phyloP scores from a whole-genome alignment of 1,139 yeast species.

The Torulaspora pretoriensis region DNA sequence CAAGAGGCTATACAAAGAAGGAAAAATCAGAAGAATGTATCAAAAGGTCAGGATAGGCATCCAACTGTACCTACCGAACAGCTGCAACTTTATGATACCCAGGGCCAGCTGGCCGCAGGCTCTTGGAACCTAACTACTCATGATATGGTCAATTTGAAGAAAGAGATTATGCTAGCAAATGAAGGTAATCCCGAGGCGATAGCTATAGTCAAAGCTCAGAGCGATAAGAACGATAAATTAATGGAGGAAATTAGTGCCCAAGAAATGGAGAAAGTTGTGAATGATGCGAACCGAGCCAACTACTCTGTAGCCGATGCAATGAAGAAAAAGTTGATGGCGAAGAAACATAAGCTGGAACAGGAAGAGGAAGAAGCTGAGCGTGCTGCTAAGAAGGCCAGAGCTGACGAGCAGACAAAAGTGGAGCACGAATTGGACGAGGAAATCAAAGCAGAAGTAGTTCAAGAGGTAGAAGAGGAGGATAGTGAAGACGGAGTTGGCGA shows the following conservation, averaged over 20 bases:
- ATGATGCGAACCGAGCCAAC: conserved; percentile 37
- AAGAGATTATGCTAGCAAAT: conserved; percentile 67
- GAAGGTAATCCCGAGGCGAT: conserved; percentile 73
- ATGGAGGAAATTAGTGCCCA: conserved; percentile 28
- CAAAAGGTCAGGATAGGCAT: conserved; percentile 72
- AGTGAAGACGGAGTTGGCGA: conserved; percentile 28
- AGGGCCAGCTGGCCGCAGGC: conserved; percentile 55
- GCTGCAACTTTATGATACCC: conserved; percentile 70
- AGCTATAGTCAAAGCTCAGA: conserved; percentile 49
- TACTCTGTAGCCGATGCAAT: conserved; percentile 43
- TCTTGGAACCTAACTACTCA: conserved; percentile 68
- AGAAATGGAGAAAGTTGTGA: conserved; percentile 35
- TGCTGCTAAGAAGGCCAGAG: conserved; percentile 12
- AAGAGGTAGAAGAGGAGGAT: conserved; percentile 22
- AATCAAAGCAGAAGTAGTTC: conserved; percentile 14
- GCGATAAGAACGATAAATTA: conserved; percentile 31
- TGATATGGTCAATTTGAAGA: conserved; percentile 67
- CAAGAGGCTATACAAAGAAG: conserved; percentile 63
- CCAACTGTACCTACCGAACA: conserved; percentile 68
- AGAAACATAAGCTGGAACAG: conserved; percentile 24
- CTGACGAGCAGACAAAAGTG: conserved; percentile 25
- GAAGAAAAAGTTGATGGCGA: conserved; percentile 37
- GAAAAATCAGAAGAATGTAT: conserved; percentile 42
- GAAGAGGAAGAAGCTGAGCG: conserved; percentile 17
- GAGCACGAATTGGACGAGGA: conserved; percentile 26